Evolutionary conservation across 805 yeast species (phyloP).

Genomic region (Yamadazyma takamatsuzukensis): DNA sequence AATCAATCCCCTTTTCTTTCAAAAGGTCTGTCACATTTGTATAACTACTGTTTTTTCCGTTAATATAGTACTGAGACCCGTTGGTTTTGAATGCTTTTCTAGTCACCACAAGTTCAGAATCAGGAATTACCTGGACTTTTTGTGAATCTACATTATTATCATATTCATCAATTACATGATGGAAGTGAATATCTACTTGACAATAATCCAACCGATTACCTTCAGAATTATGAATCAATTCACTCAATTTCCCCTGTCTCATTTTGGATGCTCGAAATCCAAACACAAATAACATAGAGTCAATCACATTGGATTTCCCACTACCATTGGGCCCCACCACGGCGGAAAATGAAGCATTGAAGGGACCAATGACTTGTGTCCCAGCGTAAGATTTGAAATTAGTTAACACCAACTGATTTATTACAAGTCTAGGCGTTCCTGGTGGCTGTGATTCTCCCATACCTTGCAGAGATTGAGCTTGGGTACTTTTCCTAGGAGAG

Average conservation of each 20-base stretch:
- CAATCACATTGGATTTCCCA: slow-evolving; percentile 97
- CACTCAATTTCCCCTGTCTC: slow-evolving; percentile 94
- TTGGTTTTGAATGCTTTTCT: slow-evolving; percentile 78
- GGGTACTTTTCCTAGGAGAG: slow-evolving; percentile 8
- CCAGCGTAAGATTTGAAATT: slow-evolving; percentile 98
- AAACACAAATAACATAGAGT: slow-evolving; percentile 91
- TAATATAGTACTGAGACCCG: slow-evolving; percentile 72
- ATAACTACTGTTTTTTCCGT: slow-evolving; percentile 66
- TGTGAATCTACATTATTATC: slow-evolving; percentile 23
- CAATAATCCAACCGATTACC: slow-evolving; percentile 60
- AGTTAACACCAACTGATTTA: slow-evolving; percentile 65
- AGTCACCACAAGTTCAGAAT: slow-evolving; percentile 63
- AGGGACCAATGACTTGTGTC: slow-evolving; percentile 88
- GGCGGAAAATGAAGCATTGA: slow-evolving; percentile 89
- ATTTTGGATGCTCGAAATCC: slow-evolving; percentile 95
- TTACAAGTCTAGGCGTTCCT: slow-evolving; percentile 60
- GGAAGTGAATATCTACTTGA: slow-evolving; percentile 87
- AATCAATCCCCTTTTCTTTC: slow-evolving; percentile 81
- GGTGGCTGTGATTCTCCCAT: slow-evolving; percentile 5
- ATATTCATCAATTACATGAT: slow-evolving; percentile 59
- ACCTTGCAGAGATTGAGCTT: no score
- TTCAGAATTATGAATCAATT: slow-evolving; percentile 88
- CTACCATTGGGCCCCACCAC: slow-evolving; percentile 99
- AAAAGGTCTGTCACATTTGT: slow-evolving; percentile 74
- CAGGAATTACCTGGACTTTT: slow-evolving; percentile 32